Evolutionary conservation across 495 filamentous ascomycete genomes (phyloP).

Genomic region (Ramalina peruviana): DNA sequence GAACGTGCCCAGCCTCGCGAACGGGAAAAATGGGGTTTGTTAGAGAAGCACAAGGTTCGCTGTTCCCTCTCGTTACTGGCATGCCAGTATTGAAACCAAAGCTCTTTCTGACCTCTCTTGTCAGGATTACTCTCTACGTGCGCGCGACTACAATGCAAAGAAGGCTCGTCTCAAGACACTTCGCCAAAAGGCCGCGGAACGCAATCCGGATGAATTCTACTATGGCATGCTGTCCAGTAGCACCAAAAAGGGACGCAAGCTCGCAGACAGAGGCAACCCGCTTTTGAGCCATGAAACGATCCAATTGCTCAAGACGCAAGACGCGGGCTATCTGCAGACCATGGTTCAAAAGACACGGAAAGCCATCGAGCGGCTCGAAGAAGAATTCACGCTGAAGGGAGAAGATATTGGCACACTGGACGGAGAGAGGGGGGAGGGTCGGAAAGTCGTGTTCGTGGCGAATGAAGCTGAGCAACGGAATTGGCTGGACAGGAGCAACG

Average conservation of each 20-base stretch:
- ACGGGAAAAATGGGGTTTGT: constrained; percentile 68
- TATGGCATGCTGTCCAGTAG: constrained; percentile 71
- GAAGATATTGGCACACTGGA: constrained; percentile 6
- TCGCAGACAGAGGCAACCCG: constrained; percentile 36
- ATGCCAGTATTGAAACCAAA: not conserved
- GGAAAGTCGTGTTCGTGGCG: constrained; percentile 45
- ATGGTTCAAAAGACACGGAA: constrained; percentile 43
- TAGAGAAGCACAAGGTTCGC: constrained; percentile 74
- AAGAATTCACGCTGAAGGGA: constrained; percentile 31
- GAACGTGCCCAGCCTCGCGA: constrained; percentile 79
- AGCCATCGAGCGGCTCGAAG: constrained; percentile 44
- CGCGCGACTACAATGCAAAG: constrained; percentile 77
- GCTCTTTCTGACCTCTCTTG: not conserved
- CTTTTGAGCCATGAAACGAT: constrained; percentile 53
- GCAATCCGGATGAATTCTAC: constrained; percentile 94
- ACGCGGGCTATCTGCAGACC: constrained; percentile 73
- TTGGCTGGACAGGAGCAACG: constrained; percentile 13
- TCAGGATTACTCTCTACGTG: constrained; percentile 83
- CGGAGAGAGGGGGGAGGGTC: constrained; percentile 16
- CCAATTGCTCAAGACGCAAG: constrained; percentile 89
- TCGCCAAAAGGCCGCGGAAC: constrained; percentile 64
- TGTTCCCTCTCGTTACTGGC: not conserved
- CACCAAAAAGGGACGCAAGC: constrained; percentile 46
- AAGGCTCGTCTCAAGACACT: constrained; percentile 66
- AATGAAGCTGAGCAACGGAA: constrained; percentile 34